Evolutionary conservation across 805 yeast species (phyloP), one percentile per base, ranked within the genome.

Genomic region (Zygotorulaspora danielsina): DNA sequence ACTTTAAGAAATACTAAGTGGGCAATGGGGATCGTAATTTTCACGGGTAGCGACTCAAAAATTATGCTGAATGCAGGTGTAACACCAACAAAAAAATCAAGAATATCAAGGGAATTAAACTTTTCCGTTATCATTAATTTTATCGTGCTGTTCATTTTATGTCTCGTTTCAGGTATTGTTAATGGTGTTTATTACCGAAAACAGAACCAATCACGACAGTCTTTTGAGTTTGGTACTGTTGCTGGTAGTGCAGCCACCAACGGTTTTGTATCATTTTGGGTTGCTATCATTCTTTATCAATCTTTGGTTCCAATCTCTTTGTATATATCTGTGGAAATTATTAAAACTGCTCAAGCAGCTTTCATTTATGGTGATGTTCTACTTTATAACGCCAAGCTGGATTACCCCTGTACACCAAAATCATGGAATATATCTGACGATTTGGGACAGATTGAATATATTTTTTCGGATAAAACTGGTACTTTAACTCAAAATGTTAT

Each of bases 351-450:
- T 0, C 94, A 84, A 55, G 90, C 90, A 0, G 82, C 71, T 46
- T 84, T 84, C 67, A 84, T 84, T 39, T 81, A 78, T 53, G 79
- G 86, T 3, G 94, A 84, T 62, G 76, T 78, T 29, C 64, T 73
- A 37, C 77, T 84, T 78, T 84, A 84, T 57, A 79, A 82, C 53
- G 76, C 72, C 29, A 70, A 61, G 38, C 63, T 84, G 44, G 90
- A 84, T 59, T 84, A 78, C 52, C 90, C 93, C 2, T 84, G 94
- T 59, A 78, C 83, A 8, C 93, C 94, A 11, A 83, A 84, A 55
- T 73, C 89, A 0, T 84, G 94, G 94, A 81, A 77, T 55, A 84
- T 84, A 31, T 81, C 89, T 2, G 94, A 84, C 67, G 94, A 84
- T 62, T 66, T 84, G 51, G 94, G 94, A 21, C 94, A 84, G 60